A percentile compares a stretch with the other conserved stretches of the same genome.
Evolutionary conservation across 2,329 filamentous ascomycete genomes (phyloP).

Genomic region (Pseudogymnoascus sp.): DNA sequence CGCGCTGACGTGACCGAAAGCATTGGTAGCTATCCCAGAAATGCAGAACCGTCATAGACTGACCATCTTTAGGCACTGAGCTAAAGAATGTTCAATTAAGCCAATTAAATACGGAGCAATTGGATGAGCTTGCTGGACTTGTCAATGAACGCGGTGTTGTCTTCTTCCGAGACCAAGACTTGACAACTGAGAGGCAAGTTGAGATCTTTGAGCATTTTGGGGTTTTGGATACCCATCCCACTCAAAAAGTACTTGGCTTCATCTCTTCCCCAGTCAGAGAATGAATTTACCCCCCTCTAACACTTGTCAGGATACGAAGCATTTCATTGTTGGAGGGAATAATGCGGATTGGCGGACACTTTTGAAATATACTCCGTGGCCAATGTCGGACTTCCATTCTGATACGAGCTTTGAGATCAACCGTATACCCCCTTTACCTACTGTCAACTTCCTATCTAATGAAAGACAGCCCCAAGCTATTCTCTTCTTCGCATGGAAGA

Average conservation of each 20-base stretch:
- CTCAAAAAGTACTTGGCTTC: background rate
- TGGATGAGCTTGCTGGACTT: constrained; percentile 25
- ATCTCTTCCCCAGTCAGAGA: background rate
- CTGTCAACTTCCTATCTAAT: background rate
- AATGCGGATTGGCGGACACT: constrained; percentile 9
- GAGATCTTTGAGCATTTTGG: constrained; percentile 20
- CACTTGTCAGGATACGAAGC: background rate
- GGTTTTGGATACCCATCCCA: constrained; percentile 14
- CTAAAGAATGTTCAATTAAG: constrained; percentile 22
- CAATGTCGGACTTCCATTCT: constrained; percentile 10
- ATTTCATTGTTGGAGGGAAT: constrained; percentile 11
- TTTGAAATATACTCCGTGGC: constrained; percentile 10
- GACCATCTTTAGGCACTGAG: constrained; percentile 16
- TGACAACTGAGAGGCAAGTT: constrained; percentile 19
- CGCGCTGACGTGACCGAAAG: constrained; percentile 37
- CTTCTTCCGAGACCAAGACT: constrained; percentile 21
- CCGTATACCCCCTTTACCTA: background rate
- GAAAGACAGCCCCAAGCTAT: constrained; percentile 3
- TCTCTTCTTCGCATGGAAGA: constrained; percentile 11
- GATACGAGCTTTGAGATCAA: constrained; percentile 12
- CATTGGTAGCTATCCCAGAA: constrained; percentile 31
- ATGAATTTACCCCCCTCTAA: background rate
- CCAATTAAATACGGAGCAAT: constrained; percentile 20
- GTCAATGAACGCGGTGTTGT: constrained; percentile 27
- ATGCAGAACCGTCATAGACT: constrained; percentile 24